phyloP scores from a whole-genome alignment of 352 stramenopile species.

The Phytophthora pisi region DNA sequence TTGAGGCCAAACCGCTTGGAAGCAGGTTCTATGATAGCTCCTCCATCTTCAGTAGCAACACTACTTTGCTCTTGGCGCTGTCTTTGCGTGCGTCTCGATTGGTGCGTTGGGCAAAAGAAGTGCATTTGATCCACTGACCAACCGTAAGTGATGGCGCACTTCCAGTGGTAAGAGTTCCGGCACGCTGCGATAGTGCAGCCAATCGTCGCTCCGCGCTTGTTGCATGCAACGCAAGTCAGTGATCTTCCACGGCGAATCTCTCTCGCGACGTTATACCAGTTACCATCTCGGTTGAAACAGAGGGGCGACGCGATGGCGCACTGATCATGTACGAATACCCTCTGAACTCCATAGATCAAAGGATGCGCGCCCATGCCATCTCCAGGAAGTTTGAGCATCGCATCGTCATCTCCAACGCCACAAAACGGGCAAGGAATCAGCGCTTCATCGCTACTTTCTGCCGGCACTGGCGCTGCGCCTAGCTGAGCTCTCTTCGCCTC shows the following conservation, averaged over 20 bases:
- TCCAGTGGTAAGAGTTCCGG: constrained; percentile 83
- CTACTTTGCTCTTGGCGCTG: constrained; percentile 24
- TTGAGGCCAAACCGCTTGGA: constrained; percentile 68
- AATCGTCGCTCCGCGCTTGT: constrained; percentile 76
- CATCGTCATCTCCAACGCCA: constrained; percentile 64
- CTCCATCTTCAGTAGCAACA: constrained; percentile 32
- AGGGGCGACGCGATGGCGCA: constrained; percentile 84
- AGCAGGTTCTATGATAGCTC: constrained; percentile 45
- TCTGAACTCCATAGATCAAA: constrained; percentile 68
- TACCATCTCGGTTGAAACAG: constrained; percentile 78
- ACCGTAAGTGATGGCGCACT: constrained; percentile 71
- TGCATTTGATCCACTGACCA: constrained; percentile 82
- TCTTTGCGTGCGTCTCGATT: constrained; percentile 37
- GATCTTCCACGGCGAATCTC: constrained; percentile 82
- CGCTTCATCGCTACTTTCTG: constrained; percentile 41
- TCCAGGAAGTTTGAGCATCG: constrained; percentile 78
- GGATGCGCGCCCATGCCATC: constrained; percentile 77
- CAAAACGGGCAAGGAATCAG: constrained; percentile 86
- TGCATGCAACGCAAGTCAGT: constrained; percentile 69
- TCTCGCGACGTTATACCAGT: constrained; percentile 86
- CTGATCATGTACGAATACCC: constrained; percentile 87
- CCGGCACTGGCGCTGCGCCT: constrained; percentile 26
- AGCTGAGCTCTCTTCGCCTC: constrained; percentile 54
- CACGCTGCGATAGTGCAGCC: constrained; percentile 72
- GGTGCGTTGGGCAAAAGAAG: constrained; percentile 80